Evolutionary conservation across 257 asterid genomes (phyloP), one percentile per base, ranked within the genome.

Genomic region (Fraxinus excelsior): DNA sequence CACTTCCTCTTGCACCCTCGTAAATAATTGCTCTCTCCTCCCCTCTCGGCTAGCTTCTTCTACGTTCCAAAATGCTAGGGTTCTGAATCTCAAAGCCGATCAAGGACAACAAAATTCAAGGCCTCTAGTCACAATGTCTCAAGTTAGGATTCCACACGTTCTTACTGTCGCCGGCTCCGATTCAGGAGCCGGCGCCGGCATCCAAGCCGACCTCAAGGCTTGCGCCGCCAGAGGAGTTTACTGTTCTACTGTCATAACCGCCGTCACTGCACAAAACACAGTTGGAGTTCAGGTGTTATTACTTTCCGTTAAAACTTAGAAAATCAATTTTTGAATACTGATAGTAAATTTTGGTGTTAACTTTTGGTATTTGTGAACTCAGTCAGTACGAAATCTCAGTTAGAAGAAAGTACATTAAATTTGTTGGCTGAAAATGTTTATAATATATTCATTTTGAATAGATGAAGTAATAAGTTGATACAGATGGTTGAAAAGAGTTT

Each of bases 91-190:
- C 73, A 82, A 75, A 67, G 84, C 91, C 69, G 85, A 84, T 92
- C 87, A 74, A 71, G 85, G 73, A 44, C 83, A 78, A 14, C 76
- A 78, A 42, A 69, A 64, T 16, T 35, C 56, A 19, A 42, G 53
- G 34, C 67, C 35, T 29, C 40, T 81, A 18, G 23, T 66, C 18
- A 72, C 71, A 72, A 70, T 67, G 44, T 71, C 23, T 60, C 75
- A 65, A 60, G 79, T 82, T 18, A 93, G 89, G 67, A 85, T 93
- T 37, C 98, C 99, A 7, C 99, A 93, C 78, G 99, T 93, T 14
- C 87, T 95, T 62, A 88, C 96, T 4, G 91, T 93, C n/a, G 96
- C 99, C 32, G 99, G 99, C 26, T 95, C 99, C 67, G 99, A 95
- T 79, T 92, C 99, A 68, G 93, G 98, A 42, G 90, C 91, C 76